Conservation (phyloP, 164 flowering plant genomes). For the Vitis cinerea region DNA sequence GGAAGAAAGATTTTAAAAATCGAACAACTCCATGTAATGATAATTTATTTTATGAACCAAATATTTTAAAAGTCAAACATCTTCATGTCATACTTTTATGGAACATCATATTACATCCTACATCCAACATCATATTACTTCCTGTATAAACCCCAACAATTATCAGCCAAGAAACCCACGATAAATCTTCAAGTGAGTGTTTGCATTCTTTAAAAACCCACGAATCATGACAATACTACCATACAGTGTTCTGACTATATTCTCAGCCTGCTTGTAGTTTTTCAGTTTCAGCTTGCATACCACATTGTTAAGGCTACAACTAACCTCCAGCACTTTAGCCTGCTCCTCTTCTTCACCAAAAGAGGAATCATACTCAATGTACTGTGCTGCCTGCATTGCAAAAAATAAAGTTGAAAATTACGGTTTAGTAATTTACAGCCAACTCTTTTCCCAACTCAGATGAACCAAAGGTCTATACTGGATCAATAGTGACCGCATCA, state of each 20-base stretch:
- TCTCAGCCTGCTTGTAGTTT: slow-evolving; percentile 83
- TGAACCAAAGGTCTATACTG: slow-evolving; percentile 84
- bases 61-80: too few species aligned
- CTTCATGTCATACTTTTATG: too few species aligned
- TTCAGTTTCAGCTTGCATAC: slow-evolving; percentile 91
- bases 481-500: slow-evolving; percentile 49
- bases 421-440: slow-evolving; percentile 27
- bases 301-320: slow-evolving; percentile 89
- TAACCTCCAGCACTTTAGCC: slow-evolving; percentile 62
- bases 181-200: too few species aligned
- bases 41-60: too few species aligned
- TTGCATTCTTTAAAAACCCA: too few species aligned
- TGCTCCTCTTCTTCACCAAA: slow-evolving; percentile 85
- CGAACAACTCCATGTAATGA: too few species aligned
- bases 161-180: too few species aligned
- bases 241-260: slow-evolving; percentile 8
- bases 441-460: slow-evolving; percentile 65
- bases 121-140: too few species aligned
- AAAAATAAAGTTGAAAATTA: neutral
- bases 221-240: too few species aligned
- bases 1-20: too few species aligned
- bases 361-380: slow-evolving; percentile 68
- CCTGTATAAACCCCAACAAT: too few species aligned
- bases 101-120: too few species aligned
- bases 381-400: slow-evolving; percentile 69